phyloP scores from a whole-genome alignment of 2,329 filamentous ascomycete genomes.

The Cladosporium sp. region DNA sequence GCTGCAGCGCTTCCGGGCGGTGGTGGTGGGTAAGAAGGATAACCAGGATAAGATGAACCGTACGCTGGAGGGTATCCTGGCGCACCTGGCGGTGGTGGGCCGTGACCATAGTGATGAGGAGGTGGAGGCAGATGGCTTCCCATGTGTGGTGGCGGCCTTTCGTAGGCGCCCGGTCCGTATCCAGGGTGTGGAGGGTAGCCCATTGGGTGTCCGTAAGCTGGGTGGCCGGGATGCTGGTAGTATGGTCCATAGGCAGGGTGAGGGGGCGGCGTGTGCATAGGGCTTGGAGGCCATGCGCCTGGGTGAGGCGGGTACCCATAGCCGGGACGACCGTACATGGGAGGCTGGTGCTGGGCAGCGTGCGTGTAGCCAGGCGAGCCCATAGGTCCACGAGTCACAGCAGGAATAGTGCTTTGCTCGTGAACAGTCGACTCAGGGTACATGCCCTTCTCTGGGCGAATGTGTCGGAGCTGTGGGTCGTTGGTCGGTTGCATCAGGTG shows the following conservation, averaged over 20 bases:
- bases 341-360: slow-evolving; percentile 41
- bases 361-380: slow-evolving; percentile 53
- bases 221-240: slow-evolving; percentile 28
- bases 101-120: slow-evolving; percentile 29
- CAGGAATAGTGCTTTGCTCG: slow-evolving; percentile 74
- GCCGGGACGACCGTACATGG: slow-evolving; percentile 38
- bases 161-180: slow-evolving; percentile 28
- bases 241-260: slow-evolving; percentile 32
- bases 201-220: slow-evolving; percentile 19
- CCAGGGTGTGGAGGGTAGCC: slow-evolving; percentile 32
- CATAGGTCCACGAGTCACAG: slow-evolving; percentile 72
- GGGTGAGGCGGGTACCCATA: slow-evolving; percentile 33
- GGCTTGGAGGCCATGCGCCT: slow-evolving; percentile 39
- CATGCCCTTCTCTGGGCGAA: slow-evolving; percentile 86
- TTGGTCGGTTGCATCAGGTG: slow-evolving; percentile 76
- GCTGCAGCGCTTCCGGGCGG: not conserved
- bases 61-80: slow-evolving; percentile 6
- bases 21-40: not conserved
- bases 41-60: not conserved
- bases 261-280: slow-evolving; percentile 37
- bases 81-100: slow-evolving; percentile 17
- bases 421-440: slow-evolving; percentile 95
- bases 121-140: slow-evolving; percentile 36
- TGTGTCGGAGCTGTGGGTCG: slow-evolving; percentile 74
- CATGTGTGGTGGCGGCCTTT: slow-evolving; percentile 38